Evolutionary conservation across 352 stramenopile species (phyloP).

Genomic region (Hyaloperonospora brassicae): DNA sequence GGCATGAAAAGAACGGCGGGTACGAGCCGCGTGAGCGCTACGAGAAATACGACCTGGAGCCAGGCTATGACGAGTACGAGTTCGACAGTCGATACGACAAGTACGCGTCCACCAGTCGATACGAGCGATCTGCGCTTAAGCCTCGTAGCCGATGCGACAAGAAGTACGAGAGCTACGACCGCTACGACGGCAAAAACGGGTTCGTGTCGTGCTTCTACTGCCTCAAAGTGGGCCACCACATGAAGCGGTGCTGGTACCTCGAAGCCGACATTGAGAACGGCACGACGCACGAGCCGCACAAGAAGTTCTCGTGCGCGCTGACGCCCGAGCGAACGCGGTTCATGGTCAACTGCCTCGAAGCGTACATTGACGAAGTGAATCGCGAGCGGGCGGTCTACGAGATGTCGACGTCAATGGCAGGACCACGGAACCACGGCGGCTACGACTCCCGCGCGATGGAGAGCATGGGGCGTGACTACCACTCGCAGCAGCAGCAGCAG

Average conservation of each 20-base stretch:
- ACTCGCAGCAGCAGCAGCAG: neutral
- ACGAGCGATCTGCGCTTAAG: conserved; percentile 11
- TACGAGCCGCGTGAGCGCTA: conserved; percentile 14
- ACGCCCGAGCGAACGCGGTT: conserved; percentile 25
- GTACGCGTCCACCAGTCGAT: conserved; percentile 8
- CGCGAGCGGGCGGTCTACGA: conserved; percentile 12
- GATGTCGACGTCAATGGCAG: conserved; percentile 3
- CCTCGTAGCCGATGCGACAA: conserved; percentile 15
- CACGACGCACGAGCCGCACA: conserved; percentile 24
- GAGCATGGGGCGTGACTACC: conserved; percentile 9
- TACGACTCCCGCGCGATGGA: conserved; percentile 6
- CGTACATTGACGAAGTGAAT: conserved; percentile 32
- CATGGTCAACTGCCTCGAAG: conserved; percentile 35
- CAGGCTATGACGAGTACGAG: conserved; percentile 6
- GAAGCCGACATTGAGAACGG: conserved; percentile 34
- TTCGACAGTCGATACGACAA: conserved; percentile 13
- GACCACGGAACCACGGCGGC: conserved; percentile 9
- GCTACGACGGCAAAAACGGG: conserved; percentile 2
- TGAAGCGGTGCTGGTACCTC: conserved; percentile 36
- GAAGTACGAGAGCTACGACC: conserved; percentile 18
- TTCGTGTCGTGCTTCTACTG: conserved; percentile 36
- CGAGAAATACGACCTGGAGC: conserved; percentile 11
- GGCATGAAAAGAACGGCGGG: conserved; percentile 3
- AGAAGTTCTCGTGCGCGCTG: conserved; percentile 32
- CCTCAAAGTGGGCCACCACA: conserved; percentile 32